Evolutionary conservation across 768 basidiomycete genomes (phyloP).

Genomic region (Jaapia argillacea): DNA sequence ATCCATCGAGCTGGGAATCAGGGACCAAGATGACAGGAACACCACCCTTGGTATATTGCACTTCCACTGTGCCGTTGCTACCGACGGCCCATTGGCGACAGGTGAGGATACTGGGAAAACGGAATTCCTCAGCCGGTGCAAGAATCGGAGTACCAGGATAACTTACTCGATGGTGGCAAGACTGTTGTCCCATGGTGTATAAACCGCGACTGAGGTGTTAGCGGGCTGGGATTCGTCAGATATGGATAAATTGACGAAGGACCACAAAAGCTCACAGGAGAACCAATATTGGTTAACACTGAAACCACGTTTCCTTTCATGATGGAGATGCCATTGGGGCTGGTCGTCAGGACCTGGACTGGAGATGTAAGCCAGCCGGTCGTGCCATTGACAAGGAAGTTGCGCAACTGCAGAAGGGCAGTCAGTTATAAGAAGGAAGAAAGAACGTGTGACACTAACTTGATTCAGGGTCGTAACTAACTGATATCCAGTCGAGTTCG

Average conservation of each 20-base stretch:
- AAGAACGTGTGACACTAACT: slow-evolving; percentile 27
- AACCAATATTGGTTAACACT: slow-evolving; percentile 63
- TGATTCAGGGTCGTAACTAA: slow-evolving; percentile 52
- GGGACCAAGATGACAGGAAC: slow-evolving; percentile 47
- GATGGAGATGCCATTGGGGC: slow-evolving; percentile 45
- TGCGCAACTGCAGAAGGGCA: slow-evolving; percentile 38
- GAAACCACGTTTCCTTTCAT: slow-evolving; percentile 55
- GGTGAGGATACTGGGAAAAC: slow-evolving; percentile 45
- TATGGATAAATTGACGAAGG: not conserved
- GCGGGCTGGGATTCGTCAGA: slow-evolving; percentile 30
- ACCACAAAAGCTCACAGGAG: slow-evolving; percentile 37
- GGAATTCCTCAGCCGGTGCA: not conserved
- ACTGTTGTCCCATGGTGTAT: slow-evolving; percentile 38
- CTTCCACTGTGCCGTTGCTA: slow-evolving; percentile 48
- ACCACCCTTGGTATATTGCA: slow-evolving; percentile 57
- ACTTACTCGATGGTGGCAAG: slow-evolving; percentile 50
- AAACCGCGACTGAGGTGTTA: slow-evolving; percentile 47
- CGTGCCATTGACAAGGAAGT: slow-evolving; percentile 43
- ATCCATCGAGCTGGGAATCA: slow-evolving; percentile 20
- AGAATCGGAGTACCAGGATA: not conserved
- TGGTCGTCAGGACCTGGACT: slow-evolving; percentile 40
- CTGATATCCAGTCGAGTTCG: slow-evolving; percentile 45
- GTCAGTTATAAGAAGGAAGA: not conserved
- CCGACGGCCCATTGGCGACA: slow-evolving; percentile 65
- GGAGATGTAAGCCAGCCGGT: slow-evolving; percentile 39